Conservation (phyloP, 1,284 basidiomycete genomes). For the Fomitopsis schrenkii region DNA sequence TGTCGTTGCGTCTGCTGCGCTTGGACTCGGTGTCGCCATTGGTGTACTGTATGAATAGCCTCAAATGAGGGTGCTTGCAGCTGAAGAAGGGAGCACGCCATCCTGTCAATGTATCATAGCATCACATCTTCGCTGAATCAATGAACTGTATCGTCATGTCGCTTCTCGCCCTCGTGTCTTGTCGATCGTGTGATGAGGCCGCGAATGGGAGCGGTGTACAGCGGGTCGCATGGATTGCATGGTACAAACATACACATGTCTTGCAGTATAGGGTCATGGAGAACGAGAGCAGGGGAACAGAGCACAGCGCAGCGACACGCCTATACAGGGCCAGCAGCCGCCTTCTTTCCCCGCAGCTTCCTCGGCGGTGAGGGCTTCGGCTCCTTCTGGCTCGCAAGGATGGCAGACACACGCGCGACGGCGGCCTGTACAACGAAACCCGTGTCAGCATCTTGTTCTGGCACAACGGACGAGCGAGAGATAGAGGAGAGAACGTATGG, state of each 20-base stretch:
- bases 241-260: constrained; percentile 17
- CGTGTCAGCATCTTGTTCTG: not conserved
- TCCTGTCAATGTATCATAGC: not conserved
- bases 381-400: constrained; percentile 68
- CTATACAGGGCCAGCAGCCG: constrained; percentile 6
- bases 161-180: not conserved
- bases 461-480: not conserved
- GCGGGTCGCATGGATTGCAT: constrained; percentile 17
- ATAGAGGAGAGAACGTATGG: constrained; percentile 4
- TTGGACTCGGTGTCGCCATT: too few relatives aligned
- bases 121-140: not conserved
- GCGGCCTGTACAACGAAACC: constrained; percentile 49
- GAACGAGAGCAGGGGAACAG: constrained; percentile 18
- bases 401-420: constrained; percentile 78
- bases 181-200: not conserved
- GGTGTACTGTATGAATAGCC: constrained; percentile 4
- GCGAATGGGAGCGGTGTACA: constrained; percentile 7
- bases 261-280: constrained; percentile 11
- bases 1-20: not conserved
- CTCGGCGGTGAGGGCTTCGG: constrained; percentile 67
- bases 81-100: not conserved
- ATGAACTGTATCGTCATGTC: not conserved
- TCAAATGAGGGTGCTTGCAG: not conserved
- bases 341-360: constrained; percentile 73
- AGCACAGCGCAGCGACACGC: constrained; percentile 11